Percentiles rank a stretch among this genome's conserved stretches.
phyloP scores from a whole-genome alignment of 2,329 filamentous ascomycete genomes.

The Aspergillus viridinutans region DNA sequence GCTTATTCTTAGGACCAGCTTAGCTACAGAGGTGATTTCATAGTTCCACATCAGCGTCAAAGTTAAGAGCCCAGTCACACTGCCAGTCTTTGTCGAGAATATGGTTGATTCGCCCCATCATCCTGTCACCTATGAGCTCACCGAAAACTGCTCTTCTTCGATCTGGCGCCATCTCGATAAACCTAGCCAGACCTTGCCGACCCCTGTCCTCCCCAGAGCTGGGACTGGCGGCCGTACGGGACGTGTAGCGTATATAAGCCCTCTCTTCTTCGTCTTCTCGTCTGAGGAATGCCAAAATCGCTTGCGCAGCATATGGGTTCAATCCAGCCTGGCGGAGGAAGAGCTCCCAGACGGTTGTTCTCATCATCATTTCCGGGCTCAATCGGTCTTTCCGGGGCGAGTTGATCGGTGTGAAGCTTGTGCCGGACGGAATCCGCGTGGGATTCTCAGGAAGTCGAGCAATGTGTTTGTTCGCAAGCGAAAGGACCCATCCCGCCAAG shows the following conservation, averaged over 20 bases:
- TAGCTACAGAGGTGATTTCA: neutral
- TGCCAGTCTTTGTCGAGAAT: conserved; percentile 52
- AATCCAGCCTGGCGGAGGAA: conserved; percentile 63
- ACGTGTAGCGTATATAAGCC: neutral
- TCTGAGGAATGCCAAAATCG: conserved; percentile 44
- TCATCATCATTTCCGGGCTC: conserved; percentile 41
- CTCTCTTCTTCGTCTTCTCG: conserved; percentile 10
- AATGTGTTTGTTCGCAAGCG: conserved; percentile 48
- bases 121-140: conserved; percentile 51
- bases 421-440: neutral
- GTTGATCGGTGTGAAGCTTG: conserved; percentile 8
- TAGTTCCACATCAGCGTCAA: conserved; percentile 2
- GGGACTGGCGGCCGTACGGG: neutral
- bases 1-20: neutral
- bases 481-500: conserved; percentile 54
- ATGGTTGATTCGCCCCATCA: conserved; percentile 51
- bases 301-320: conserved; percentile 69
- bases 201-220: neutral
- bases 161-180: conserved; percentile 53
- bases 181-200: conserved; percentile 31
- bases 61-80: conserved; percentile 22
- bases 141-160: conserved; percentile 52
- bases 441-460: conserved; percentile 5
- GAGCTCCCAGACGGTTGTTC: conserved; percentile 64
- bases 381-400: conserved; percentile 4